Conservation (phyloP, 495 filamentous ascomycete genomes). For the Echria macrotheca region DNA sequence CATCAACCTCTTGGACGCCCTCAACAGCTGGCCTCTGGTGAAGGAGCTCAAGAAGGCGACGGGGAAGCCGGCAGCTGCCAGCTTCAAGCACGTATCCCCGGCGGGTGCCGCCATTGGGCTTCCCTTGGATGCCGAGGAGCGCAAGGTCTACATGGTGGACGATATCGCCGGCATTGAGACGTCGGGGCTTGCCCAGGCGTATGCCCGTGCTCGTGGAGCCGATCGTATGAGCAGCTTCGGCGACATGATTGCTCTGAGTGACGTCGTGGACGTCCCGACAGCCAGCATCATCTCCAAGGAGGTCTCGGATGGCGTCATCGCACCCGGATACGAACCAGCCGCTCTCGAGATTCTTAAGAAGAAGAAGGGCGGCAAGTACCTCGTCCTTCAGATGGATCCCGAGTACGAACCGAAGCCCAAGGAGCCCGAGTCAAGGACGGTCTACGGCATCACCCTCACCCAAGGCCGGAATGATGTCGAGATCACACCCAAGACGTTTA, state of each 20-base stretch:
- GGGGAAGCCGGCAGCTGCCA: conserved; percentile 84
- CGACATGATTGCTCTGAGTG: conserved; percentile 88
- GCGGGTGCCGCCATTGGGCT: conserved; percentile 92
- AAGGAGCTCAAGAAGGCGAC: conserved; percentile 92
- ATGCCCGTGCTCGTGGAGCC: conserved; percentile 88
- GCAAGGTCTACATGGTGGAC: conserved; percentile 96
- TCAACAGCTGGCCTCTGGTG: conserved; percentile 94
- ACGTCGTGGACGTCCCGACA: conserved; percentile 81
- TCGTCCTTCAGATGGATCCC: conserved; percentile 90
- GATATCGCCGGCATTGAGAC: conserved; percentile 84
- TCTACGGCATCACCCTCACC: conserved; percentile 79
- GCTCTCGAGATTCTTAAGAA: conserved; percentile 89
- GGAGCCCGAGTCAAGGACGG: conserved; percentile 63
- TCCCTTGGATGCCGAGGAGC: conserved; percentile 76
- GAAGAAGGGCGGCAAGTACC: conserved; percentile 97
- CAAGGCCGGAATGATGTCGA: conserved; percentile 90
- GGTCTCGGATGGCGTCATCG: conserved; percentile 95
- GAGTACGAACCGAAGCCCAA: conserved; percentile 68
- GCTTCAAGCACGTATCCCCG: conserved; percentile 98
- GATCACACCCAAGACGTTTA: conserved; percentile 82
- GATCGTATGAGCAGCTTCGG: conserved; percentile 98
- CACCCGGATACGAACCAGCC: conserved; percentile 74
- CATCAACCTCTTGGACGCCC: conserved; percentile 92
- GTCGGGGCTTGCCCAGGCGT: conserved; percentile 84
- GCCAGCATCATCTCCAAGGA: conserved; percentile 96